Percentiles rank a stretch among this genome's conserved stretches.
These are phyloP conservation scores for Colletotrichum brevisporum DNA, from an alignment of 2,329 filamentous ascomycete species.

Conservation along the genomic window DNA sequence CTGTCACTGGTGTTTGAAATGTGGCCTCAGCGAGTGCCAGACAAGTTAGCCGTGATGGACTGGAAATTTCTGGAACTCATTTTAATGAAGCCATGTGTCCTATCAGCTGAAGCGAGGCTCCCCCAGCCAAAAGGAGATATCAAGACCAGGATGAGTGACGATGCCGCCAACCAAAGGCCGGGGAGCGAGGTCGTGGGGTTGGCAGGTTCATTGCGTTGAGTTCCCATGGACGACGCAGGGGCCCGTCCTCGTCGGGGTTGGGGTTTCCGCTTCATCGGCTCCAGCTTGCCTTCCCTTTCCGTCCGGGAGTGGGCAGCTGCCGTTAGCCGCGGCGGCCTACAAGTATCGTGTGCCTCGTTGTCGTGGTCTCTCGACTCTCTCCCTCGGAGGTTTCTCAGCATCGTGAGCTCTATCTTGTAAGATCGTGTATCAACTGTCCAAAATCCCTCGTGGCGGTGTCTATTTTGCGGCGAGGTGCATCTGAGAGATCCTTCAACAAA, in stretches of 20 bases:
- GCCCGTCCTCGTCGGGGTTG: slow-evolving; percentile 23
- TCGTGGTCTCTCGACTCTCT: no score
- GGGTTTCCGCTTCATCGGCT: slow-evolving; percentile 31
- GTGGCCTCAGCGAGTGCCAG: not conserved
- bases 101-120: slow-evolving; percentile 27
- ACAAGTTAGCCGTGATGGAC: not conserved
- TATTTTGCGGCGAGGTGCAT: slow-evolving; percentile 11
- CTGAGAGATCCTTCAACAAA: slow-evolving; percentile 14
- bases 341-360: slow-evolving; percentile 1
- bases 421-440: no score
- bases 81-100: slow-evolving; percentile 19
- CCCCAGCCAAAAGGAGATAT: slow-evolving; percentile 21
- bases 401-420: not conserved
- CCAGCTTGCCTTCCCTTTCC: slow-evolving; percentile 16
- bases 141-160: slow-evolving; percentile 8
- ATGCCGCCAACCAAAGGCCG: slow-evolving; percentile 29
- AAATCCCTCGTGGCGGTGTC: not conserved
- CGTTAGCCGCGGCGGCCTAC: not conserved
- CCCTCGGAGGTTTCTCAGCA: not conserved
- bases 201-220: not conserved
- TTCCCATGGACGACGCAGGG: slow-evolving; percentile 10
- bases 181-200: slow-evolving; percentile 24
- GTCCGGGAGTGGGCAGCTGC: not conserved
- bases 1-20: not conserved
- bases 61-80: slow-evolving; percentile 27